Percentiles rank a stretch among this genome's conserved stretches.
Evolutionary conservation across 495 filamentous ascomycete genomes (phyloP).

Genomic region (Barbatosphaeria neglecta): DNA sequence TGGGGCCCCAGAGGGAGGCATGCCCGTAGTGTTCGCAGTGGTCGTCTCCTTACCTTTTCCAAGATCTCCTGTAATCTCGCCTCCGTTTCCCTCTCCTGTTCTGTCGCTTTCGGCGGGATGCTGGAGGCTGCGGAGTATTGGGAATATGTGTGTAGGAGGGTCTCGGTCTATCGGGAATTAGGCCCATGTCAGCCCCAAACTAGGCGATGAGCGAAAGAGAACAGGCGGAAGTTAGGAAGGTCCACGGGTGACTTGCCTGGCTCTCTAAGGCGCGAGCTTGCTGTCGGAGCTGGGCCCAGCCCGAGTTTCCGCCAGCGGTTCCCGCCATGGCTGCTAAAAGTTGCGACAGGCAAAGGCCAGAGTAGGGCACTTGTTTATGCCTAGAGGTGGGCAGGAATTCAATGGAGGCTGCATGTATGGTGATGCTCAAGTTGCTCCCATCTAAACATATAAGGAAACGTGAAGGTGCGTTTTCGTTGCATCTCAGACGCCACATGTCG

Average conservation of each 20-base stretch:
- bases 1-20: too few species aligned
- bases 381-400: too few species aligned
- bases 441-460: too few species aligned
- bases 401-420: too few species aligned
- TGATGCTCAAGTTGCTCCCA: too few species aligned
- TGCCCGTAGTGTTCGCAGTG: too few species aligned
- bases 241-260: constrained; percentile 51
- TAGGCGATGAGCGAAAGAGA: background rate
- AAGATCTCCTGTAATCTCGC: constrained; percentile 74
- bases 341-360: background rate
- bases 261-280: constrained; percentile 84
- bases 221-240: background rate
- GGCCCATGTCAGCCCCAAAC: constrained; percentile 1
- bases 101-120: constrained; percentile 69
- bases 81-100: constrained; percentile 74
- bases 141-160: constrained; percentile 87
- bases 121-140: constrained; percentile 78
- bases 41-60: constrained; percentile 58
- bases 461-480: too few species aligned
- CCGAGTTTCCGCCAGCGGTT: constrained; percentile 54
- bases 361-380: background rate
- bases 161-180: constrained; percentile 67
- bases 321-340: constrained; percentile 47
- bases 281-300: constrained; percentile 92
- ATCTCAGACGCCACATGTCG: too few species aligned